Conservation (phyloP, 1,284 basidiomycete genomes). For the Bondarzewia mesenterica region DNA sequence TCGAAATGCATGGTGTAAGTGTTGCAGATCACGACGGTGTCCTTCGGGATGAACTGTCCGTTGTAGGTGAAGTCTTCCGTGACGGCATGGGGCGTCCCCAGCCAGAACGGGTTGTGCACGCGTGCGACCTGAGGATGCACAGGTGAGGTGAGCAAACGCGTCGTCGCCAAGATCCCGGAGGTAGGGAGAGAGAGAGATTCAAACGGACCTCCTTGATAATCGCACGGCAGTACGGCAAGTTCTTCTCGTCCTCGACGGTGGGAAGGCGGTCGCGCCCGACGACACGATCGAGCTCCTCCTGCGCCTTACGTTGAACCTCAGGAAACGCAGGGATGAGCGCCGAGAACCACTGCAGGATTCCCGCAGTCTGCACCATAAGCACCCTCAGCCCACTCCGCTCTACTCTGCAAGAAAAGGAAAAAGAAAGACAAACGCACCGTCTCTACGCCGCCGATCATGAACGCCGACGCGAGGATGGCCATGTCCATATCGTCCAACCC, state of each 20-base stretch:
- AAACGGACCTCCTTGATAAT: not conserved
- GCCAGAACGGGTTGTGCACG: conserved; percentile 19
- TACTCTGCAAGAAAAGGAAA: no score
- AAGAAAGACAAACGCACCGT: conserved; percentile 21
- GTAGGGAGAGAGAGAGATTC: no score
- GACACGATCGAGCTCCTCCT: not conserved
- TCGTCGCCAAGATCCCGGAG: no score
- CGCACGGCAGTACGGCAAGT: not conserved
- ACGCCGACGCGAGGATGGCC: conserved; percentile 30
- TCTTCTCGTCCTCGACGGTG: not conserved
- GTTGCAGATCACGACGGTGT: conserved; percentile 30
- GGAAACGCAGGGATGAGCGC: not conserved
- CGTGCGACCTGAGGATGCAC: conserved; percentile 11
- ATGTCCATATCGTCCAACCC: conserved; percentile 29
- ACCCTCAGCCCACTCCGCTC: not conserved
- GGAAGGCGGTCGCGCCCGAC: not conserved
- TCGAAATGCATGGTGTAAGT: conserved; percentile 32
- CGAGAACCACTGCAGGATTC: not conserved
- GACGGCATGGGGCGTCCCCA: conserved; percentile 28
- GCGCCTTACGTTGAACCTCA: not conserved
- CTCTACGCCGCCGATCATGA: conserved; percentile 34
- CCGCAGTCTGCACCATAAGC: not conserved
- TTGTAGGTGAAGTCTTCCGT: conserved; percentile 31
- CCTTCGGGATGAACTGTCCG: conserved; percentile 31
- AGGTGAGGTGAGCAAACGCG: no score